phyloP scores from a whole-genome alignment of 2,329 filamentous ascomycete species.

The Trichoderma polysporum region DNA sequence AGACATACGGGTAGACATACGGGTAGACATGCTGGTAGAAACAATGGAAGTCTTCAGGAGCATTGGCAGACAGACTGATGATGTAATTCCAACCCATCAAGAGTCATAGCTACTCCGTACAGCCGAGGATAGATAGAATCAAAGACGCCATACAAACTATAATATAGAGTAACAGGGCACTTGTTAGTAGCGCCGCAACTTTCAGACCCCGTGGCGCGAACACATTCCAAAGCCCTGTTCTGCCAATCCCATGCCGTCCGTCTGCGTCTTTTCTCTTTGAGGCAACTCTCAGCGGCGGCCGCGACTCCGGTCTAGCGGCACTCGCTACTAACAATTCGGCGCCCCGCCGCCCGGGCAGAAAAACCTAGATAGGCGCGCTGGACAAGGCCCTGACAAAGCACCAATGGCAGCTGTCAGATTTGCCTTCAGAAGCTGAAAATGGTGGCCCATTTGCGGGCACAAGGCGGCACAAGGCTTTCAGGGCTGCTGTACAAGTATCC shows the following conservation, averaged over 20 bases:
- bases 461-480: background rate
- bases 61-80: too few species aligned
- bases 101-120: too few species aligned
- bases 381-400: background rate
- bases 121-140: too few species aligned
- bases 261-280: background rate
- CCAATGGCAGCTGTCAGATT: background rate
- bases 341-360: background rate
- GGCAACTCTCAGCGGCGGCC: background rate
- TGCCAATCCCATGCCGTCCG: background rate
- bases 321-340: constrained; percentile 12
- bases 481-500: too few species aligned
- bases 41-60: too few species aligned
- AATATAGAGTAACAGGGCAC: too few species aligned
- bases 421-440: background rate
- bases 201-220: background rate
- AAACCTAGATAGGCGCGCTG: background rate
- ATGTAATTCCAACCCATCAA: background rate
- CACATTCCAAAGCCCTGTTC: background rate
- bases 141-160: too few species aligned
- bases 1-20: background rate
- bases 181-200: background rate
- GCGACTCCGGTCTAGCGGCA: constrained; percentile 4
- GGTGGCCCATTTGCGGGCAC: background rate
- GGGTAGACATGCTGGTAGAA: background rate